Evolutionary conservation across 345 rosid species (phyloP).

Genomic region (Orychophragmus violaceus): DNA sequence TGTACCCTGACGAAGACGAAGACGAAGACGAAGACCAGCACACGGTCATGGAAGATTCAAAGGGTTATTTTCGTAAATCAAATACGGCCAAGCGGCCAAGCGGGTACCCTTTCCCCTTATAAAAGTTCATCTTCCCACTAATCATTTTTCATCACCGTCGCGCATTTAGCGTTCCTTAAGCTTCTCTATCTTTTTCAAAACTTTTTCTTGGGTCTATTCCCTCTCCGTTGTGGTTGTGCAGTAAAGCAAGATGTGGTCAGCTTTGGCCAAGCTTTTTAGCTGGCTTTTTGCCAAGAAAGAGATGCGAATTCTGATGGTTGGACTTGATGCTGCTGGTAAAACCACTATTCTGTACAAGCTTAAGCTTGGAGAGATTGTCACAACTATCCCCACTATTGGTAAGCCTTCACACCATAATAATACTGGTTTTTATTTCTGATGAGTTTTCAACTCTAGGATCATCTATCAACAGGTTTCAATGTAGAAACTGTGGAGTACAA

Average conservation of each 20-base stretch:
- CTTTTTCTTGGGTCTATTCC: background rate
- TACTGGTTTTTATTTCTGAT: background rate
- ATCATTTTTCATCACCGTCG: background rate
- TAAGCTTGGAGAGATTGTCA: constrained; percentile 79
- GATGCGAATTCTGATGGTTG: constrained; percentile 84
- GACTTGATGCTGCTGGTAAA: constrained; percentile 86
- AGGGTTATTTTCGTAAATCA: constrained; percentile 6
- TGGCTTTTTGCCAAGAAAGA: constrained; percentile 73
- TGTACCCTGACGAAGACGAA: background rate
- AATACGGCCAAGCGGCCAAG: constrained; percentile 3
- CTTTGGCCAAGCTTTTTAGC: constrained; percentile 62
- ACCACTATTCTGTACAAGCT: constrained; percentile 78
- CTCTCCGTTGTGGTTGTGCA: background rate
- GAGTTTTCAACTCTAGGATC: background rate
- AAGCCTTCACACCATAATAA: background rate
- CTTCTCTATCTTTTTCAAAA: constrained; percentile 12
- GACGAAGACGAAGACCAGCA: background rate
- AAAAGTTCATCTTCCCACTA: background rate
- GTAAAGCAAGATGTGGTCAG: constrained; percentile 46
- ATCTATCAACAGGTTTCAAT: constrained; percentile 51
- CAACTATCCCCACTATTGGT: constrained; percentile 83
- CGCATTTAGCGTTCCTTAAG: constrained; percentile 20
- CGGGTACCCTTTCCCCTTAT: background rate
- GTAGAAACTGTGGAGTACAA: constrained; percentile 91
- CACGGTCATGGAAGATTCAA: constrained; percentile 1